These are phyloP conservation scores for Microdochium bolleyi DNA, from an alignment of 2,329 filamentous ascomycete species.

Conservation along the genomic window DNA sequence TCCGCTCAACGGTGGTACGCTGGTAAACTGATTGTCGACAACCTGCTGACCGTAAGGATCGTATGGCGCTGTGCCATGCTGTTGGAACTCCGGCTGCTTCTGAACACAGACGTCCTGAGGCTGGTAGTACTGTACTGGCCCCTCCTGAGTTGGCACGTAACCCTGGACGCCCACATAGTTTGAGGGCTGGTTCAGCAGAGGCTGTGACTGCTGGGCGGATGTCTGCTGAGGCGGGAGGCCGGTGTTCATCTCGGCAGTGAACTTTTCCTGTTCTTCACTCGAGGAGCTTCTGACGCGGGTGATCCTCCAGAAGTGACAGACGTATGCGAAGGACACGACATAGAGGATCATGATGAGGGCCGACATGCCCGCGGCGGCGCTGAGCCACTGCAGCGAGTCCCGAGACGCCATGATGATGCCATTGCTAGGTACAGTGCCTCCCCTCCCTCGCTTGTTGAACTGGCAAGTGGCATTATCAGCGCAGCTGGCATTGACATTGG, in stretches of 20 bases:
- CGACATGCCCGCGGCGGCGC: conserved; percentile 32
- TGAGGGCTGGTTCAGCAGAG: conserved; percentile 7
- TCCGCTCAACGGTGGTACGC: not conserved
- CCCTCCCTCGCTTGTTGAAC: conserved; percentile 8
- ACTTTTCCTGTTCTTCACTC: not conserved
- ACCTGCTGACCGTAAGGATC: not conserved
- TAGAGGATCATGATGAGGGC: conserved; percentile 27
- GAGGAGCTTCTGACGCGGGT: not conserved
- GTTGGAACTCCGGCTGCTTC: not conserved
- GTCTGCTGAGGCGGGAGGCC: conserved; percentile 5
- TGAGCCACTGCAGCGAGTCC: conserved; percentile 24
- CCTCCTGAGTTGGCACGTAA: not conserved
- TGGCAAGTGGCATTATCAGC: conserved; percentile 30
- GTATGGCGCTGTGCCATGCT: not conserved
- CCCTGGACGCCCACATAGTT: not conserved
- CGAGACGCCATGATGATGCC: conserved; percentile 23
- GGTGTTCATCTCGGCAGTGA: conserved; percentile 5
- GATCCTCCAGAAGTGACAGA: conserved; percentile 12
- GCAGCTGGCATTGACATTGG: conserved; percentile 20
- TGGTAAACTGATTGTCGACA: not conserved
- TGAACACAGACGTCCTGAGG: not conserved
- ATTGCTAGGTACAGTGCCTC: conserved; percentile 7
- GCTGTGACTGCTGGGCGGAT: conserved; percentile 7
- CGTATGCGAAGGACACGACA: conserved; percentile 20
- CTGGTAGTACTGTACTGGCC: not conserved